phyloP scores from a whole-genome alignment of 805 yeast genomes.

The Candida mattraensis region DNA sequence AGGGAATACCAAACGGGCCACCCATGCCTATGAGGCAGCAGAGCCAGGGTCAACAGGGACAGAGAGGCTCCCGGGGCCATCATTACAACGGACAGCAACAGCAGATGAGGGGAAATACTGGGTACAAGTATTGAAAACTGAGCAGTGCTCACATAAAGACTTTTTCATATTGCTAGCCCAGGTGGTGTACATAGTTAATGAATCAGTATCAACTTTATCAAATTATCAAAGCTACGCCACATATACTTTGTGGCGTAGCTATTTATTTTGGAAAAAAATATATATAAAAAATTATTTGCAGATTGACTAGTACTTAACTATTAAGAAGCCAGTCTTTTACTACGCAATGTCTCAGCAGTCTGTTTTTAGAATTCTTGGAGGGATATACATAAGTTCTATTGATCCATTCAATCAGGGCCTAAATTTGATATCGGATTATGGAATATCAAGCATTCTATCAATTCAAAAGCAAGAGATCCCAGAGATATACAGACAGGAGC shows the following conservation, averaged over 20 bases:
- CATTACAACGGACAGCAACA: constrained; percentile 15
- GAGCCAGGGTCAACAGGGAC: constrained; percentile 16
- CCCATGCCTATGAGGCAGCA: constrained; percentile 18
- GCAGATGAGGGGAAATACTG: constrained; percentile 12
- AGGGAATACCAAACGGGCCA: constrained; percentile 10
- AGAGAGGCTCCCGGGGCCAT: constrained; percentile 14
- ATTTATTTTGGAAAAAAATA: constrained; percentile 1
- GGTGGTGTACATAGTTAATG: too few species aligned
- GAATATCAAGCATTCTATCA: constrained; percentile 73
- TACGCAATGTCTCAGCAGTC: constrained; percentile 6
- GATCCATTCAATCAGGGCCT: constrained; percentile 57
- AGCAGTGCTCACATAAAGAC: too few species aligned
- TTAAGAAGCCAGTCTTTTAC: too few species aligned
- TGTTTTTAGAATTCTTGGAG: constrained; percentile 70
- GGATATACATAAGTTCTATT: constrained; percentile 72
- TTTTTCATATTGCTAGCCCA: too few species aligned
- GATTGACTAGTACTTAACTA: too few species aligned
- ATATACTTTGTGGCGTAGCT: too few species aligned
- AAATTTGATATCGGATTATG: constrained; percentile 49
- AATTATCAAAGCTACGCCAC: too few species aligned
- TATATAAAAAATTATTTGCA: neutral
- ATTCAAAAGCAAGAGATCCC: constrained; percentile 66
- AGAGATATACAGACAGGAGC: constrained; percentile 40
- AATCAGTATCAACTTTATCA: too few species aligned
- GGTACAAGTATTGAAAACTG: constrained; percentile 9